A percentile compares a stretch with the other conserved stretches of the same genome.
Conservation (phyloP, 345 rosid species). For the Leavenworthia alabamica region DNA sequence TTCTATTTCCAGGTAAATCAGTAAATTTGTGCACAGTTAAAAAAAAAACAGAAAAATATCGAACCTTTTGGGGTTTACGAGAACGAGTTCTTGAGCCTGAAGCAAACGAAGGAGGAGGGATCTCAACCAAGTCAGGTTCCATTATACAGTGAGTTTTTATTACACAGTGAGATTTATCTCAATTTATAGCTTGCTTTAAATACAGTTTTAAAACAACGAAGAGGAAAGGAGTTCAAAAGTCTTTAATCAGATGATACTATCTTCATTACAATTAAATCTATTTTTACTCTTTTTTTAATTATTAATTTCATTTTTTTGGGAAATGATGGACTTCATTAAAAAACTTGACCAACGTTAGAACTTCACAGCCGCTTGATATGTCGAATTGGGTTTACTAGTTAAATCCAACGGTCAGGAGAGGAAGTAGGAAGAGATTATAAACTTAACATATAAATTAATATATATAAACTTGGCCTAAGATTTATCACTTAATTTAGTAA, state of each 20-base stretch:
- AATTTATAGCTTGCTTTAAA: conserved; percentile 2
- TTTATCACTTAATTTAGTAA: conserved; percentile 3
- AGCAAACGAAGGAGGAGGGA: conserved; percentile 36
- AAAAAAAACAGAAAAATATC: background rate
- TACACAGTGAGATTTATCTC: too few species aligned
- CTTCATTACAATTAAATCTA: background rate
- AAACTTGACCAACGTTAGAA: background rate
- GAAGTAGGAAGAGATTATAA: background rate
- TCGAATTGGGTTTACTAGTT: background rate
- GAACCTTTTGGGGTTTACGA: conserved; percentile 54
- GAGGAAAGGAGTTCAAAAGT: background rate
- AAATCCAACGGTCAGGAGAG: background rate
- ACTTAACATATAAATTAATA: too few species aligned
- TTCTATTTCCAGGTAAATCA: background rate
- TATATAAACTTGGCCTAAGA: background rate
- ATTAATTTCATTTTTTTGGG: background rate
- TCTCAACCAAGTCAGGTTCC: conserved; percentile 74
- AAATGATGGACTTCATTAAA: conserved; percentile 4
- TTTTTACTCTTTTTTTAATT: background rate
- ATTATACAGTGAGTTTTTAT: conserved; percentile 29
- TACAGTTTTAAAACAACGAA: background rate
- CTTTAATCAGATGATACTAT: too few species aligned
- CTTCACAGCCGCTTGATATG: background rate
- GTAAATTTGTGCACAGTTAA: background rate
- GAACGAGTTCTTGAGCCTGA: conserved; percentile 32